phyloP scores from a whole-genome alignment of 768 basidiomycete genomes.

The Lentinula edodes region DNA sequence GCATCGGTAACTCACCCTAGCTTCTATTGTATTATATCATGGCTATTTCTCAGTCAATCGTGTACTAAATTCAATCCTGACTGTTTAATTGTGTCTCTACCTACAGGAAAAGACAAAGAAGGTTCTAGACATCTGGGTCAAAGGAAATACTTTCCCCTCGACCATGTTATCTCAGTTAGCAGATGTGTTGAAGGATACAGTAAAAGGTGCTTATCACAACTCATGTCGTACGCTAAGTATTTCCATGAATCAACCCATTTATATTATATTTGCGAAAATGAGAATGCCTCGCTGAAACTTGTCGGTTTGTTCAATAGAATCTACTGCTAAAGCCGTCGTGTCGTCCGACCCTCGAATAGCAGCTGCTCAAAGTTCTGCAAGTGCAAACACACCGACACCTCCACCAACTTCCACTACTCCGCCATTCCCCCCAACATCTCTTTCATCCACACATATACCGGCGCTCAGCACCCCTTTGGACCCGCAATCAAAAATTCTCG shows the following conservation, averaged over 20 bases:
- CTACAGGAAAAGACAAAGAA: slow-evolving; percentile 95
- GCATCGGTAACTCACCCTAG: not conserved
- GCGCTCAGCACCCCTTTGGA: slow-evolving; percentile 17
- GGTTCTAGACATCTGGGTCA: slow-evolving; percentile 96
- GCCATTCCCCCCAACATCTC: slow-evolving; percentile 6
- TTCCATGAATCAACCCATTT: slow-evolving; percentile 61
- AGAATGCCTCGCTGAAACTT: slow-evolving; percentile 35
- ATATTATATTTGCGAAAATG: slow-evolving; percentile 39
- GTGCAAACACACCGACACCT: slow-evolving; percentile 19
- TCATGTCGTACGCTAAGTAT: slow-evolving; percentile 79
- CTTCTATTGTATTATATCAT: slow-evolving; percentile 8
- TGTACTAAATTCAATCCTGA: slow-evolving; percentile 36
- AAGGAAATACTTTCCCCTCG: slow-evolving; percentile 83
- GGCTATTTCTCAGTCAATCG: slow-evolving; percentile 18
- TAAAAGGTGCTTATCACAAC: slow-evolving; percentile 86
- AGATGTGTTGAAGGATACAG: slow-evolving; percentile 54
- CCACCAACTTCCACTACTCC: slow-evolving; percentile 20
- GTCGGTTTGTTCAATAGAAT: slow-evolving; percentile 57
- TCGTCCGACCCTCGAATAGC: slow-evolving; percentile 32
- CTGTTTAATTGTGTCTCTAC: slow-evolving; percentile 26
- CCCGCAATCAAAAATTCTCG: slow-evolving; percentile 62
- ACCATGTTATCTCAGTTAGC: slow-evolving; percentile 67
- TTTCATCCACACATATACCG: slow-evolving; percentile 10
- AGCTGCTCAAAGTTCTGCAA: slow-evolving; percentile 24
- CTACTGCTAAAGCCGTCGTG: slow-evolving; percentile 31